Base-by-base conservation (phyloP, 331 rosid genomes). In the Quercus lobata region DNA sequence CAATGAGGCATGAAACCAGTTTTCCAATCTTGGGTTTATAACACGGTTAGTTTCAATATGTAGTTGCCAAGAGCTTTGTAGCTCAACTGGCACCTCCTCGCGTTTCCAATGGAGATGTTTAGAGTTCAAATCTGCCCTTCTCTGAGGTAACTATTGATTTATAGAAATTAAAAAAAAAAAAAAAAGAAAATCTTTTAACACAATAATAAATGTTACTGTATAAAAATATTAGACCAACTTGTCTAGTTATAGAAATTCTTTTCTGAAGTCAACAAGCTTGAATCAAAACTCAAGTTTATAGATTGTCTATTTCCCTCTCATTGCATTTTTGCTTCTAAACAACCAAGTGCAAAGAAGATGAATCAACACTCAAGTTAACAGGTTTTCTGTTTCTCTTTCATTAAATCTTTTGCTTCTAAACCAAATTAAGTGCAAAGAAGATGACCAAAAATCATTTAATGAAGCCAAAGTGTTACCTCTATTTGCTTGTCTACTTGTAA, bases 401-500 rank as follows among this genome's bases (percentile, higher is more conserved):
- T 27, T 19, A 30, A 1, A 15, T 17, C 9, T 12, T 41, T 54
- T 66, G 27, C 70, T 17, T 60, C 62, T 30, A 17, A 72, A 60
- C 54, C n/a, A 46, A 70, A n/a, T 9, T 29, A 52, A 68, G 19
- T 34, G 27, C 70, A 54, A 71, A 70, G 73, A 66, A 69, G 55
- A 44, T 9, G 54, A 71, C 75, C 27, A 75, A 68, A 60, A 73
- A 44, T 56, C 71, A n/a, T 56, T 56, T 73, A 37, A 53, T 69
- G 68, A 71, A 86, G 75, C 73, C 63, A 79, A 80, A 74, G 79
- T 63, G 75, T 78, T 87, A 94, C 98, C 98, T 92, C 97, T 94
- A 91, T 86, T 92, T 81, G 97, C 27, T 63, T 92, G 97, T 88
- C 97, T 92, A 87, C 86, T 89, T 66, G 90, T 80, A 82, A 89